phyloP scores from a whole-genome alignment of 257 asterid species.

The Fraxinus anomala region DNA sequence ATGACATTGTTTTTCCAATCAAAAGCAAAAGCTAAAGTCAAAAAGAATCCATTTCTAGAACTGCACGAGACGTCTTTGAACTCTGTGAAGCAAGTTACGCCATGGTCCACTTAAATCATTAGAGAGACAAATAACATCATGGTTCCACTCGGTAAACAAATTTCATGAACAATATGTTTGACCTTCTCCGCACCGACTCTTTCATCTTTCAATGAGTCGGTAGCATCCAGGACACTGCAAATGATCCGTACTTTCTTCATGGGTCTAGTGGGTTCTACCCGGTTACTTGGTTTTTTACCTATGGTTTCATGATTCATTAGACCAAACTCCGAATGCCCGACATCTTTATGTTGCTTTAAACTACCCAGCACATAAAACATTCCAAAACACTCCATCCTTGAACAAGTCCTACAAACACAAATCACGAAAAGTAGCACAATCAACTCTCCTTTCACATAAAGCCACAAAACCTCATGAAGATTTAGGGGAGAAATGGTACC shows the following conservation, averaged over 20 bases:
- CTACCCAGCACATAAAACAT: conserved; percentile 21
- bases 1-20: too few relatives aligned
- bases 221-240: conserved; percentile 49
- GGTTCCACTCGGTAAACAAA: conserved; percentile 16
- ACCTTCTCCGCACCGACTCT: conserved; percentile 17
- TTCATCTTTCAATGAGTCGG: conserved; percentile 54
- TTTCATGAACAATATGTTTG: conserved; percentile 37
- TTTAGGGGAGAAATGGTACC: conserved; percentile 47
- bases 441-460: conserved; percentile 38
- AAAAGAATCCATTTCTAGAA: conserved; percentile 36
- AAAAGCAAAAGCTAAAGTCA: conserved; percentile 19
- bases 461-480: conserved; percentile 24
- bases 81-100: conserved; percentile 18
- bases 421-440: conserved; percentile 8
- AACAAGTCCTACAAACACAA: conserved; percentile 75
- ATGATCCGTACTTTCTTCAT: conserved; percentile 38
- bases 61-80: too few relatives aligned
- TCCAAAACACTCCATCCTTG: conserved; percentile 89
- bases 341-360: conserved; percentile 22
- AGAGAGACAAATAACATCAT: neutral
- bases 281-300: conserved; percentile 18
- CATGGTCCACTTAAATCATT: conserved; percentile 33
- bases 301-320: conserved; percentile 13
- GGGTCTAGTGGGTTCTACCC: conserved; percentile 9
- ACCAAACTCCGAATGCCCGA: conserved; percentile 27